Conservation (phyloP, 176 grass and related monocot genomes). For the Tillandsia fasciculata region DNA sequence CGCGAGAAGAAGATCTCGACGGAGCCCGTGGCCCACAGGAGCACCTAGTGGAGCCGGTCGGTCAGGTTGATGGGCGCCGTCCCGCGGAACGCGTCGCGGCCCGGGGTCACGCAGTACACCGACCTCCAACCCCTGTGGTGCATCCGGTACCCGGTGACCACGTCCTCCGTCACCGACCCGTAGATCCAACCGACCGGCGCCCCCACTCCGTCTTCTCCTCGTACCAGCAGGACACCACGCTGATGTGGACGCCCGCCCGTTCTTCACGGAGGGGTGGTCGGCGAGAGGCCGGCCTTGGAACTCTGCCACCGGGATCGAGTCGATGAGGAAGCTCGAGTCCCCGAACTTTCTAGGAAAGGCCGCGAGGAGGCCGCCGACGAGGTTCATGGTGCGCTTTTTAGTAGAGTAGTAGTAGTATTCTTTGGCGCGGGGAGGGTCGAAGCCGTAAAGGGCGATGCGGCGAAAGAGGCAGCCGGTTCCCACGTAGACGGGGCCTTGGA, state of each 20-base stretch:
- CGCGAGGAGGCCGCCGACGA: neutral
- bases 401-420: conserved; percentile 34
- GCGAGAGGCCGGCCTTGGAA: conserved; percentile 20
- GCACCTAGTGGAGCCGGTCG: conserved; percentile 67
- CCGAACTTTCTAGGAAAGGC: conserved; percentile 47
- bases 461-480: conserved; percentile 65
- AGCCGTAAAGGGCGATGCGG: conserved; percentile 54
- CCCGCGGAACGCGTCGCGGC: conserved; percentile 72
- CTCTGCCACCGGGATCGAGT: conserved; percentile 49
- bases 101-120: conserved; percentile 53
- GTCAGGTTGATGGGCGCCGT: conserved; percentile 74
- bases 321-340: conserved; percentile 42
- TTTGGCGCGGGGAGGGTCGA: conserved; percentile 63
- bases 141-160: conserved; percentile 71
- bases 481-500: conserved; percentile 67
- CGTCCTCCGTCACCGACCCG: conserved; percentile 68
- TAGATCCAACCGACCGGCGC: conserved; percentile 55
- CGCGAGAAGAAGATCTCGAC: conserved; percentile 95
- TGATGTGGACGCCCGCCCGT: conserved; percentile 20
- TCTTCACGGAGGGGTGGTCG: conserved; percentile 17
- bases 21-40: conserved; percentile 68
- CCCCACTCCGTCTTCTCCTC: conserved; percentile 69
- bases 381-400: conserved; percentile 5
- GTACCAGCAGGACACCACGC: no score
- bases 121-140: conserved; percentile 74